phyloP scores from a whole-genome alignment of 139 green algal genomes.

The Ulvella scutata region DNA sequence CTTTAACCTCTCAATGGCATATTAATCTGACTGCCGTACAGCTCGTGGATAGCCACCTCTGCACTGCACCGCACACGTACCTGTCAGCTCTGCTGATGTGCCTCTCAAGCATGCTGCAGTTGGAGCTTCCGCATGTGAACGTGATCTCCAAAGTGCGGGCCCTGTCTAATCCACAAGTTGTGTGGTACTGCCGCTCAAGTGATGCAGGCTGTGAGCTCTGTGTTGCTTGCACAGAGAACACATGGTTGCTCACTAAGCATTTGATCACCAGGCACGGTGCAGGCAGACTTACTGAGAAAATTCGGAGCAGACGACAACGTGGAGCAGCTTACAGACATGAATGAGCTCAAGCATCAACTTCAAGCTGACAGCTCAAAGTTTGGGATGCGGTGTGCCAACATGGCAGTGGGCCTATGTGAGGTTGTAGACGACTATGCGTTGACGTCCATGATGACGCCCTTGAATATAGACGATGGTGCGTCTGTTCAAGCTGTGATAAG shows the following conservation, averaged over 20 bases:
- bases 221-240: not conserved
- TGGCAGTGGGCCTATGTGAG: not conserved
- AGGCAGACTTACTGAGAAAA: not conserved
- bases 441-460: not conserved
- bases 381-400: not conserved
- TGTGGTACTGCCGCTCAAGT: not conserved
- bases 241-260: not conserved
- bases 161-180: not conserved
- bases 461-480: not conserved
- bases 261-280: not conserved
- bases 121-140: constrained; percentile 70
- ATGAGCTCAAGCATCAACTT: not conserved
- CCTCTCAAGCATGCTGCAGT: constrained; percentile 57
- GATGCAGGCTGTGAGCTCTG: not conserved
- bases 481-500: not conserved
- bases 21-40: not conserved
- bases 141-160: constrained; percentile 51
- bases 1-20: constrained; percentile 6
- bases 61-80: constrained; percentile 48
- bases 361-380: not conserved
- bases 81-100: constrained; percentile 60
- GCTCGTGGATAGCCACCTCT: constrained; percentile 5
- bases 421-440: not conserved
- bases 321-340: not conserved
- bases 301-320: not conserved